Conservation (phyloP, 2,329 filamentous ascomycete species). For the Ustilaginoidea virens region DNA sequence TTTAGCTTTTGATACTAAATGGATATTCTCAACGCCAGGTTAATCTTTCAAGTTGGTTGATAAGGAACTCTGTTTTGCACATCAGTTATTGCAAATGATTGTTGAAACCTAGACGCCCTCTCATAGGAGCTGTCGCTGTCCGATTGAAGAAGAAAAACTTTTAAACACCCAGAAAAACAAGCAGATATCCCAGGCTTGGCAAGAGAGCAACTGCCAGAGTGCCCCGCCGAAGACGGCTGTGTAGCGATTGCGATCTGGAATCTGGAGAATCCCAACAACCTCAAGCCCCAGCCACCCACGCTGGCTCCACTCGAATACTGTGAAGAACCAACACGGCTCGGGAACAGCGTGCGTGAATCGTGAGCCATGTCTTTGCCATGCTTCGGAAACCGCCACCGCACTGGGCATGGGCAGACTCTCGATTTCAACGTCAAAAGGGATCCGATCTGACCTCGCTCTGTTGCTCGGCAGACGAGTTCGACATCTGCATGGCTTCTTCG, state of each 20-base stretch:
- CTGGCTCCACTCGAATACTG: slow-evolving; percentile 37
- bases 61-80: no score
- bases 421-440: slow-evolving; percentile 47
- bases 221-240: not conserved
- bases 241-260: no score
- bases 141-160: no score
- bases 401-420: slow-evolving; percentile 10
- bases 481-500: slow-evolving; percentile 23
- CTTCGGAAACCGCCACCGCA: slow-evolving; percentile 7
- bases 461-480: slow-evolving; percentile 27
- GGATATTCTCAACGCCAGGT: not conserved
- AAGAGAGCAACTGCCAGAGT: slow-evolving; percentile 1
- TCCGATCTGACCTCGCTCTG: slow-evolving; percentile 46
- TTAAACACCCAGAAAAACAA: no score
- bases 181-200: no score
- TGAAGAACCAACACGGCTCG: no score
- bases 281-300: slow-evolving; percentile 24
- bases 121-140: no score
- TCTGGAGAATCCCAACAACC: no score
- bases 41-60: no score
- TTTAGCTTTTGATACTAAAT: not conserved
- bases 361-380: slow-evolving; percentile 9
- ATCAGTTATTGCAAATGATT: no score
- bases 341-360: no score
- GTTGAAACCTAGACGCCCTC: no score